A percentile compares a stretch with the other conserved stretches of the same genome.
Evolutionary conservation across 1,284 basidiomycete genomes (phyloP).

Genomic region (Athelia psychrophila): DNA sequence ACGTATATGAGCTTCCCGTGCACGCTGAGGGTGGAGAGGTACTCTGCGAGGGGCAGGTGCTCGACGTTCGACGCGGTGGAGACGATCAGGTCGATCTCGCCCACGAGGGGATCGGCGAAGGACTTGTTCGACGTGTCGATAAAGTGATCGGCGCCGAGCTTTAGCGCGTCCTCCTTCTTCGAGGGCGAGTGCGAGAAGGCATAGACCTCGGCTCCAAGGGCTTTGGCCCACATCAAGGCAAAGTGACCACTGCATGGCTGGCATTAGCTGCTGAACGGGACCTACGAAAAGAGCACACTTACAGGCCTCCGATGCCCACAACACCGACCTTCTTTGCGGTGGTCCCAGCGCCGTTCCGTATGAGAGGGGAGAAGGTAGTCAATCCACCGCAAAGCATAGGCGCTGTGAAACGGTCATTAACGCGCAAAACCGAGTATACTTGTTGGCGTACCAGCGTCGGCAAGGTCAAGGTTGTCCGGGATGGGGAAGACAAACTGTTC

Average conservation of each 20-base stretch:
- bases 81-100: conserved; percentile 61
- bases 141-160: conserved; percentile 59
- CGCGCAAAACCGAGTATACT: not conserved
- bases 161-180: conserved; percentile 64
- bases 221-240: conserved; percentile 55
- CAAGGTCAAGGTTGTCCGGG: conserved; percentile 54
- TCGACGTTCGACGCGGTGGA: conserved; percentile 36
- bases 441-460: conserved; percentile 19
- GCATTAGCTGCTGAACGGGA: conserved; percentile 8
- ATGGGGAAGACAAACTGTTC: conserved; percentile 71
- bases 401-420: conserved; percentile 29
- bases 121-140: conserved; percentile 37
- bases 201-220: conserved; percentile 59
- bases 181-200: conserved; percentile 63
- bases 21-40: conserved; percentile 46
- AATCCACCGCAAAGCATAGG: conserved; percentile 65
- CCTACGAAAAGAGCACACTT: conserved; percentile 33
- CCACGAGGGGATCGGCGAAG: conserved; percentile 41
- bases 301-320: conserved; percentile 60
- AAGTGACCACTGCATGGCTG: conserved; percentile 38
- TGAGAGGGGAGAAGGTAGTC: conserved; percentile 65
- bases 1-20: conserved; percentile 54
- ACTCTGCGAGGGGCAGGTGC: conserved; percentile 28
- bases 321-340: conserved; percentile 64
- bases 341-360: conserved; percentile 41